phyloP scores from a whole-genome alignment of 305 asterid species.

The Fraxinus sp. region DNA sequence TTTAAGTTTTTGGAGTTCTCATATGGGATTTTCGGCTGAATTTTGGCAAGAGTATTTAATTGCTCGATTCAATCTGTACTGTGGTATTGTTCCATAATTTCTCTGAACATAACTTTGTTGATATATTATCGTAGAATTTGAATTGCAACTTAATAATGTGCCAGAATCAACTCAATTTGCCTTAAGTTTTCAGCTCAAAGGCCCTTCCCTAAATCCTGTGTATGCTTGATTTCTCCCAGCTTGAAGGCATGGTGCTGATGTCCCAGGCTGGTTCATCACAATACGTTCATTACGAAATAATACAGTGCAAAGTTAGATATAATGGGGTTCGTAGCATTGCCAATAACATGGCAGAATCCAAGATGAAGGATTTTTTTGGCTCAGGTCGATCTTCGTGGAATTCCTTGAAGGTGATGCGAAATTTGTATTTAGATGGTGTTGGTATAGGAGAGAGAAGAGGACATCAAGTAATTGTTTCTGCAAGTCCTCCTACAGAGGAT shows the following conservation, averaged over 20 bases:
- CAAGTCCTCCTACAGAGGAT: slow-evolving; percentile 96
- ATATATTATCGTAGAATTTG: background rate
- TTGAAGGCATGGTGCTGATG: slow-evolving; percentile 59
- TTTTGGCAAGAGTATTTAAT: background rate
- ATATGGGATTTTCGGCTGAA: background rate
- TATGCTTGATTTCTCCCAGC: slow-evolving; percentile 39
- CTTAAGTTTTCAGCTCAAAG: background rate
- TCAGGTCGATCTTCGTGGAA: slow-evolving; percentile 35
- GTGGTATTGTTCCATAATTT: background rate
- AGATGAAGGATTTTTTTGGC: slow-evolving; percentile 43
- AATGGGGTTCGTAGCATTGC: slow-evolving; percentile 29
- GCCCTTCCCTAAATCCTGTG: background rate
- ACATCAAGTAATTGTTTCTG: slow-evolving; percentile 56
- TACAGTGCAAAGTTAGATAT: slow-evolving; percentile 40
- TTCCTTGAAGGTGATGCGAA: slow-evolving; percentile 36
- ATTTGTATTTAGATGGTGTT: slow-evolving; percentile 33
- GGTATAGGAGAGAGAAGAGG: slow-evolving; percentile 41
- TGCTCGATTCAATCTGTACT: background rate
- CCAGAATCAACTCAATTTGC: background rate
- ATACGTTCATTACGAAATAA: slow-evolving; percentile 40
- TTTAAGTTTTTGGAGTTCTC: background rate
- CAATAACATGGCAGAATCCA: slow-evolving; percentile 33
- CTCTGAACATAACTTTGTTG: background rate
- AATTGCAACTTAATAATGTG: background rate
- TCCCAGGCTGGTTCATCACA: slow-evolving; percentile 59